Evolutionary conservation across 1,139 yeast genomes (phyloP).

Genomic region (Lodderomyces elongisporus): DNA sequence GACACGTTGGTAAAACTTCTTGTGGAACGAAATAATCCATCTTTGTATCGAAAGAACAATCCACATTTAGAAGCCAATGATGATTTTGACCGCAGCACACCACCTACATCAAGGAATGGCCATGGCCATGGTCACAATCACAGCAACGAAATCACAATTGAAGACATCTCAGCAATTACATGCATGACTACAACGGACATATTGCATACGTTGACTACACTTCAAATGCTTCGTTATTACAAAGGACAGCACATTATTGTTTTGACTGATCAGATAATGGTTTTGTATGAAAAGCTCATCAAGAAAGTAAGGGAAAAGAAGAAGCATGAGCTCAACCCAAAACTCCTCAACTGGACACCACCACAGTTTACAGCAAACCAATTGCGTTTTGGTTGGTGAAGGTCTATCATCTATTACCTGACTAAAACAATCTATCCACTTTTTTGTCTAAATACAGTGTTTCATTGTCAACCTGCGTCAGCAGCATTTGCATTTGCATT

Average conservation of each 20-base stretch:
- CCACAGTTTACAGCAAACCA: conserved; percentile 97
- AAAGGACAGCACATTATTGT: conserved; percentile 96
- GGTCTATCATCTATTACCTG: too few relatives aligned
- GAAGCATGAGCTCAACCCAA: conserved; percentile 72
- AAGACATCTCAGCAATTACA: conserved; percentile 79
- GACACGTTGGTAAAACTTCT: conserved; percentile 75
- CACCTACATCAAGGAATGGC: conserved; percentile 15
- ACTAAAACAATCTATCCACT: too few relatives aligned
- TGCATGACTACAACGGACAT: conserved; percentile 97
- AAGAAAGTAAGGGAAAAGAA: conserved; percentile 56
- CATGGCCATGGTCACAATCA: conserved; percentile 2
- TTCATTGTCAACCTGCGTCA: too few relatives aligned
- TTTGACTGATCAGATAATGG: conserved; percentile 76
- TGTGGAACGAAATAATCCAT: conserved; percentile 53
- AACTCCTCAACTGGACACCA: conserved; percentile 81
- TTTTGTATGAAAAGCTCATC: conserved; percentile 67
- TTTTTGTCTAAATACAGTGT: too few relatives aligned
- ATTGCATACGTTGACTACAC: conserved; percentile 84
- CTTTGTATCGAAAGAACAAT: conserved; percentile 35
- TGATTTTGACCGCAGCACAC: conserved; percentile 20
- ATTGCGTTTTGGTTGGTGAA: conserved; percentile 87
- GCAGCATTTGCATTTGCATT: too few relatives aligned
- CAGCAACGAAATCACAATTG: conserved; percentile 74
- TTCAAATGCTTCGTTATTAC: conserved; percentile 84
- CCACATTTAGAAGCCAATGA: conserved; percentile 16